These are phyloP conservation scores for Ciborinia camelliae DNA, from an alignment of 2,329 filamentous ascomycete genomes.

Conservation along the genomic window DNA sequence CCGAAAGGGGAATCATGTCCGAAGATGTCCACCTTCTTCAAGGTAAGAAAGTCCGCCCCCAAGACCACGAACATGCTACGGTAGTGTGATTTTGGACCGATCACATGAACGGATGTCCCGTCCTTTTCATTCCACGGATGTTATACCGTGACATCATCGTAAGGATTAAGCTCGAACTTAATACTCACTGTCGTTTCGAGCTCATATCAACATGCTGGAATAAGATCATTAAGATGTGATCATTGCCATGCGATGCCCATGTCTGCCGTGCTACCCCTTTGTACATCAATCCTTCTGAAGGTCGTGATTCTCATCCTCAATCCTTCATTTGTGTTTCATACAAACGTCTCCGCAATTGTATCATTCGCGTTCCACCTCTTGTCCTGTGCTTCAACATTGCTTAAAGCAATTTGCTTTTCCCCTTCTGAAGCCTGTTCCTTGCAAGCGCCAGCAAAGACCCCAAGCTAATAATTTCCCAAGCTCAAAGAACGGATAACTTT, in stretches of 20 bases:
- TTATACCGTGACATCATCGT: constrained; percentile 1
- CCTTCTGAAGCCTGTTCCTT: not conserved
- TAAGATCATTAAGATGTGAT: not conserved
- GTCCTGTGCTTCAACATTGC: constrained; percentile 1
- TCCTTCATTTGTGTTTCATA: constrained; percentile 10
- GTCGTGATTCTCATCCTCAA: constrained; percentile 8
- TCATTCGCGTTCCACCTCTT: not conserved
- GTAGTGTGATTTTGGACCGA: constrained; percentile 6
- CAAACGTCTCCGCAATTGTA: constrained; percentile 4
- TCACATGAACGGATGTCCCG: constrained; percentile 18
- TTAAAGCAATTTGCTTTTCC: too few relatives aligned
- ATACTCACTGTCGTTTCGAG: not conserved
- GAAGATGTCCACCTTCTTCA: constrained; percentile 14
- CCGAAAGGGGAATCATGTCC: constrained; percentile 16
- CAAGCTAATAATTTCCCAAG: not conserved
- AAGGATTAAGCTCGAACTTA: not conserved
- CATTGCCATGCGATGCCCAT: not conserved
- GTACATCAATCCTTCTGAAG: not conserved
- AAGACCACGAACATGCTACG: not conserved
- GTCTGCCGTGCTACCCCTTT: not conserved
- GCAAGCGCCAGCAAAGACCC: not conserved
- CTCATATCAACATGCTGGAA: not conserved
- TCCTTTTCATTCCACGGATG: constrained; percentile 1
- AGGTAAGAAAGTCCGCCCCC: not conserved
- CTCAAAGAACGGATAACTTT: not conserved